Percentiles rank a stretch among this genome's conserved stretches.
These are phyloP conservation scores for Trifolium subterraneum DNA, from an alignment of 306 rosid genomes.

Conservation along the genomic window DNA sequence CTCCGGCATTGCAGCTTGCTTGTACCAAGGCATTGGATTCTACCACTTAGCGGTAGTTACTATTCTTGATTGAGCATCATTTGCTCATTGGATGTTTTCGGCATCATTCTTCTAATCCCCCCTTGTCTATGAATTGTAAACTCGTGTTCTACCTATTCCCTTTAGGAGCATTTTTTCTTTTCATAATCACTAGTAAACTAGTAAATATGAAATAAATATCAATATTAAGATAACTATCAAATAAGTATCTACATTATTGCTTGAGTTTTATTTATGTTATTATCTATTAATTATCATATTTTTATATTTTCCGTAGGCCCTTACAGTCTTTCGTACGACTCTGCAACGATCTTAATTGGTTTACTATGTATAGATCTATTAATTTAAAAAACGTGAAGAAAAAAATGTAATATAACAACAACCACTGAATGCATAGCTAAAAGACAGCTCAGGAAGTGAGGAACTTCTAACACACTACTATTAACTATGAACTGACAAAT, in stretches of 20 bases:
- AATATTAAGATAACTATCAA: neutral
- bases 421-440: too few relatives aligned
- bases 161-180: neutral
- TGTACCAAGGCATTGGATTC: neutral
- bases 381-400: too few relatives aligned
- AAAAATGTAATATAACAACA: too few relatives aligned
- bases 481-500: constrained; percentile 14
- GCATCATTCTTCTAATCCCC: neutral
- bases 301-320: neutral
- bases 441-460: too few relatives aligned
- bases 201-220: neutral
- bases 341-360: neutral
- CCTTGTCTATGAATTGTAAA: neutral
- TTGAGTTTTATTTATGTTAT: neutral
- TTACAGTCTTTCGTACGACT: neutral
- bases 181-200: neutral
- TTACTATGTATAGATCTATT: too few relatives aligned
- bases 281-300: neutral
- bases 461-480: neutral
- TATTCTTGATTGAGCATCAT: neutral
- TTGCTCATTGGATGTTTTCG: neutral
- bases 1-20: neutral
- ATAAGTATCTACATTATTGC: neutral
- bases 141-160: neutral
- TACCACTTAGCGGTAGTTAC: neutral